These are phyloP conservation scores for Cryomyces antarcticus DNA, from an alignment of 495 filamentous ascomycete genomes.

Conservation along the genomic window DNA sequence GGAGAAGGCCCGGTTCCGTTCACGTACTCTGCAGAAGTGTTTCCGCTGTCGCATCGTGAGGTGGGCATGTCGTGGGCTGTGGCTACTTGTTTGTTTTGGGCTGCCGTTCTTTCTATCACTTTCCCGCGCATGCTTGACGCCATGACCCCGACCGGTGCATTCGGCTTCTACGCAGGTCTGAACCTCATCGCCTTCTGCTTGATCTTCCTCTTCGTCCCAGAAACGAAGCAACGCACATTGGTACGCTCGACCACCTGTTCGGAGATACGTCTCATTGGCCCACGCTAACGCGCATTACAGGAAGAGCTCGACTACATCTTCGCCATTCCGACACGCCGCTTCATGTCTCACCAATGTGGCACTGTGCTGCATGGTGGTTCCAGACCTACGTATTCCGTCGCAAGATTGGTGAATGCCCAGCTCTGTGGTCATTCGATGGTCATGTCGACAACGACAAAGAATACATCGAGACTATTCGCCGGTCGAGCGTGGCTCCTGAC, in stretches of 20 bases:
- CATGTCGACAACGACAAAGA: no score
- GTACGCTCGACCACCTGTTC: no score
- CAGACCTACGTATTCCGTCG: slow-evolving; percentile 42
- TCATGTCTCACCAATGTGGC: slow-evolving; percentile 25
- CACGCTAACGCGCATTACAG: no score
- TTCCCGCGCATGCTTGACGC: slow-evolving; percentile 29
- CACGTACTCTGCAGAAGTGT: slow-evolving; percentile 61
- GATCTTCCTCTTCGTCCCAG: slow-evolving; percentile 57
- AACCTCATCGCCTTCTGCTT: slow-evolving; percentile 47
- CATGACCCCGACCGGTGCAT: slow-evolving; percentile 35
- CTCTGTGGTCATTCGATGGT: not conserved
- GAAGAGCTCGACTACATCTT: slow-evolving; percentile 6
- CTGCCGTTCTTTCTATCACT: slow-evolving; percentile 31
- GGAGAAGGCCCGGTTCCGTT: slow-evolving; percentile 74
- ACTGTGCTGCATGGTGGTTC: slow-evolving; percentile 48
- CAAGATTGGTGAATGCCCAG: slow-evolving; percentile 13
- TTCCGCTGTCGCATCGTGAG: slow-evolving; percentile 48
- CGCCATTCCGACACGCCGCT: slow-evolving; percentile 12
- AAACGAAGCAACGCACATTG: slow-evolving; percentile 61
- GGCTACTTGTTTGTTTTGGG: slow-evolving; percentile 18
- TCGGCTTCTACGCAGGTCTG: slow-evolving; percentile 43
- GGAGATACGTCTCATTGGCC: no score
- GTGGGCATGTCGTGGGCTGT: slow-evolving; percentile 22
- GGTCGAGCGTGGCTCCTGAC: no score
- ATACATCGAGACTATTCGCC: no score